Percentiles rank a stretch among this genome's conserved stretches.
Evolutionary conservation across 177 flowering plant species (phyloP).

Genomic region (Vitis hybrid): DNA sequence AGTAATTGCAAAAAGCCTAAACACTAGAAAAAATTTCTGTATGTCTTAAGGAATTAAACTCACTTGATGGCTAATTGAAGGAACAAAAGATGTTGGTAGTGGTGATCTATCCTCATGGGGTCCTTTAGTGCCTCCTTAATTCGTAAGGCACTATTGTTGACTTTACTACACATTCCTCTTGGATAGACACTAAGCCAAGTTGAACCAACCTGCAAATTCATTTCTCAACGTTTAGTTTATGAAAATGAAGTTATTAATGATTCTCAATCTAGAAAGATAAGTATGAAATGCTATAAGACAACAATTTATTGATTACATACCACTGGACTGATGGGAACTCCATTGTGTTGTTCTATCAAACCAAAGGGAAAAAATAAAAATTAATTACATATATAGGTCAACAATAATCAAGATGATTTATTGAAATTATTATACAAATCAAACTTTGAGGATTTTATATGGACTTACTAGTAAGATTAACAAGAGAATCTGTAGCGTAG

Average conservation of each 20-base stretch:
- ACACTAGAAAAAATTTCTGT: background rate
- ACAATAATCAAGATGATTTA: too few relatives aligned
- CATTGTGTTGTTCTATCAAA: background rate
- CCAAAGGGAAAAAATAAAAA: background rate
- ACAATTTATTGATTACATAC: background rate
- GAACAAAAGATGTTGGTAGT: slow-evolving; percentile 13
- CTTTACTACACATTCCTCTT: slow-evolving; percentile 13
- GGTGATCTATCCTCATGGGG: slow-evolving; percentile 11
- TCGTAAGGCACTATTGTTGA: slow-evolving; percentile 10
- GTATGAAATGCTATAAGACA: too few relatives aligned
- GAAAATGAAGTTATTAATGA: too few relatives aligned
- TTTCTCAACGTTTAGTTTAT: background rate
- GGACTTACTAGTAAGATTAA: slow-evolving; percentile 4
- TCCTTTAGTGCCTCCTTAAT: slow-evolving; percentile 15
- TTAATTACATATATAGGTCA: background rate
- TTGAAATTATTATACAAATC: background rate
- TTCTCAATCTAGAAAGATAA: too few relatives aligned
- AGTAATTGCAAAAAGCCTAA: background rate
- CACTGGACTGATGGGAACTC: background rate
- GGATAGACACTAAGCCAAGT: slow-evolving; percentile 8
- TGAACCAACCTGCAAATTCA: slow-evolving; percentile 9
- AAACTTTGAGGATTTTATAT: background rate
- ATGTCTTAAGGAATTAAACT: background rate
- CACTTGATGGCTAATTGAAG: slow-evolving; percentile 18
- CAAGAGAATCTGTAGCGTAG: slow-evolving; percentile 7